Evolutionary conservation across 441 rosid genomes (phyloP), one percentile per base, ranked within the genome.

Genomic region (Gossypium davidsonii): DNA sequence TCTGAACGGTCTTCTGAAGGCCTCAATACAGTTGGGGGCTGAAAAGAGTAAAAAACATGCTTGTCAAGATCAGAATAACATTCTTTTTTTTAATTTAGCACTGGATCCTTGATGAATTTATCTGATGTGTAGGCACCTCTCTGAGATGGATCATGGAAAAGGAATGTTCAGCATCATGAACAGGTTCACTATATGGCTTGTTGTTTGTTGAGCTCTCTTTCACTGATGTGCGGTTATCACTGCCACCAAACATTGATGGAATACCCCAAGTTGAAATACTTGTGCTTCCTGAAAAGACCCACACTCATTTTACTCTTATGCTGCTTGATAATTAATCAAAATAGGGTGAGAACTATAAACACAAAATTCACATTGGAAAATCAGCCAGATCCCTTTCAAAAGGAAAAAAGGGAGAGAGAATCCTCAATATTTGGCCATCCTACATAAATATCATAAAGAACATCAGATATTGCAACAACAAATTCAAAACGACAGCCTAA

Each of bases 11-110:
- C 80, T 79, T 93, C 98, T 31, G 89, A 78, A 25, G 99, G 89
- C 83, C 85, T 87, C 87, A 95, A 81, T 64, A 90, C 49, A 44
- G 87, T 75, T 73, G 98, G 99, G 42, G 98, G 97, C 99, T 93
- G 80, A 59, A 70, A 73, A 75, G 56, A 71, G 71, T 79, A 61
- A 78, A 42, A 67, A 73, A 58, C 23, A 63, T 26, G 31, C 44
- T 17, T 7, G 25, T 78, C 6, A 79, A 76, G 48, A 67, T 65
- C 55, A 10, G 18, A 15, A 23, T 53, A 63, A n/a, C 18, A 31
- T 18, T 42, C 57, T 64, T 58, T 60, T 60, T 64, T 61, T 15
- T 3, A 67, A 18, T 51, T 66, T 8, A 46, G 59, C 31, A 69
- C 18, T 17, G 53, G 46, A 67, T 52, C 31, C 70, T 63, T 49